Conservation (phyloP, 139 green algal genomes). For the Mychonastes homosphaera region DNA sequence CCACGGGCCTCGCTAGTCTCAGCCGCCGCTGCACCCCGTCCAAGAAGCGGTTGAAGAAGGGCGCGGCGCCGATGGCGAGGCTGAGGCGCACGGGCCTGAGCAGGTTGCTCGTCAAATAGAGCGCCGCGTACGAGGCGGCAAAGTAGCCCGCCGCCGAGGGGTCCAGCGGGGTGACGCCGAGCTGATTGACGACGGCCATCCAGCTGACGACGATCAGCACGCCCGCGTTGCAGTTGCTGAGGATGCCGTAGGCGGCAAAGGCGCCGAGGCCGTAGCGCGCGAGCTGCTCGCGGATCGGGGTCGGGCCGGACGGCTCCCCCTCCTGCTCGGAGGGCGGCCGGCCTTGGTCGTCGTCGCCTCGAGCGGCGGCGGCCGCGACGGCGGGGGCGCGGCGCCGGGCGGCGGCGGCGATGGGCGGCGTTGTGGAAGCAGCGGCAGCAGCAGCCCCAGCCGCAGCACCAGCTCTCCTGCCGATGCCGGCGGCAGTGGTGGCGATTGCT, state of each 20-base stretch:
- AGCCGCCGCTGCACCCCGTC: neutral
- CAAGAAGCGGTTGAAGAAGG: constrained; percentile 20
- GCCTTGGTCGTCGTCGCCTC: no score
- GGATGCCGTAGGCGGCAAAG: constrained; percentile 28
- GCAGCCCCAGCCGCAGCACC: no score
- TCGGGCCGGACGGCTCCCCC: constrained; percentile 13
- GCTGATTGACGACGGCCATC: constrained; percentile 30
- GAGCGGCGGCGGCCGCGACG: no score
- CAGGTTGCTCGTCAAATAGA: constrained; percentile 26
- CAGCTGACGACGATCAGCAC: constrained; percentile 34
- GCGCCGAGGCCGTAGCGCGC: neutral
- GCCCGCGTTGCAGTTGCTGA: constrained; percentile 38
- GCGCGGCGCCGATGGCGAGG: constrained; percentile 30
- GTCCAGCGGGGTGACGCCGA: constrained; percentile 27
- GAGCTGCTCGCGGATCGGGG: neutral
- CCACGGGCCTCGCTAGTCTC: constrained; percentile 16
- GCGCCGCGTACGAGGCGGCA: constrained; percentile 26
- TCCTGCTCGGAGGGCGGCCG: no score
- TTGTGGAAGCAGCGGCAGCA: no score
- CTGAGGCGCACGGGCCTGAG: constrained; percentile 31
- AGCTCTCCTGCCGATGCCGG: no score
- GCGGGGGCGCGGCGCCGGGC: no score
- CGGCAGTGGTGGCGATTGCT: no score
- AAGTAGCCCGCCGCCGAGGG: constrained; percentile 19
- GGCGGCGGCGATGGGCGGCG: no score